Base-by-base conservation (phyloP, 805 yeast genomes). In the Metschnikowia anglica region DNA sequence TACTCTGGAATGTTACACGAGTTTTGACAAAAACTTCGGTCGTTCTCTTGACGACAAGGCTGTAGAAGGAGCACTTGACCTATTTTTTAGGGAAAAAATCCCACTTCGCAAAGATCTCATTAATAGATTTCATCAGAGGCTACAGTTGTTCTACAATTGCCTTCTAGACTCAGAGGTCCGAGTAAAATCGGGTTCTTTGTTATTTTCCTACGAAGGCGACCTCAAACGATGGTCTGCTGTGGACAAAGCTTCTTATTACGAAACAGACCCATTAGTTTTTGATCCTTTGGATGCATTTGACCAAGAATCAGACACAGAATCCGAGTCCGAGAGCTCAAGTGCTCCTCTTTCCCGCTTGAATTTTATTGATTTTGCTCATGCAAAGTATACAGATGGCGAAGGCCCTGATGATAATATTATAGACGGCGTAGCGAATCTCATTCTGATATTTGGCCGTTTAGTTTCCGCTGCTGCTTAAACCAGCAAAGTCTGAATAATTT, bases 291-390 rank as follows among this genome's bases (percentile, higher is more conserved):
- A 27, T 21, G 13, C 35, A n/a, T n/a, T n/a, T 19, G 46, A 37
- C 2, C 57, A 48, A 7, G 55, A 46, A 0, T 60, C 67, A 48
- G 58, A 56, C 2, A 11, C 36, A 12, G 19, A 12, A 13, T 13
- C 28, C 15, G 36, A 29, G 7, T 27, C 30, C 12, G 5, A 27
- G 5, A 5, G 7, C 12, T 11, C 27, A 12, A 16, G 12, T 2
- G 34, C 35, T 3, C 40, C 45, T 5, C 31, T 45, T 16, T 48
- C 52, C 6, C 65, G 77, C 5, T 65, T 88, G 39, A 74, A 80
- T 28, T 55, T 90, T 37, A 88, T 93, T 5, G 99, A 93, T 62
- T 89, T 93, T 69, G 97, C 97, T 1, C 98, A 93, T 60, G 78
- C 97, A 0, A 76, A 68, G 47, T 65, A 76, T 45, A 72, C 75